phyloP scores from a whole-genome alignment of 2,329 filamentous ascomycete species.

The Xenoacremonium recifei region DNA sequence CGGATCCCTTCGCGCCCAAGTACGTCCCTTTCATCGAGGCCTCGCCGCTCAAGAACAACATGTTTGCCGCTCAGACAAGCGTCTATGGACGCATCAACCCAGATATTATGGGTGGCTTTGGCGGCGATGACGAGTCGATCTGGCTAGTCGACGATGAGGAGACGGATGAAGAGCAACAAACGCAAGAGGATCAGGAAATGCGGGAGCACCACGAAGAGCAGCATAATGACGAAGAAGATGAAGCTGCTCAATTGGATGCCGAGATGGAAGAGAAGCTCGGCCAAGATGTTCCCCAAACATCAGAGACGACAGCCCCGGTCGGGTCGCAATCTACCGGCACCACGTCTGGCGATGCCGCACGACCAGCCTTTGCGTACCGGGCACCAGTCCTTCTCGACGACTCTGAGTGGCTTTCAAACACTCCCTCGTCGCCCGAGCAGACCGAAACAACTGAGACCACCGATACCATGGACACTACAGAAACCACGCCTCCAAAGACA shows the following conservation, averaged over 20 bases:
- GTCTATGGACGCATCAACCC: constrained; percentile 31
- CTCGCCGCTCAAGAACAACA: constrained; percentile 24
- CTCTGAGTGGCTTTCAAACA: constrained; percentile 12
- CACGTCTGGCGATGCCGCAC: constrained; percentile 6
- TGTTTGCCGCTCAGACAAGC: constrained; percentile 21
- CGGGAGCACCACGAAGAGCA: not conserved
- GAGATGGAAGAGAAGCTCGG: not conserved
- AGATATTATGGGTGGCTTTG: constrained; percentile 30
- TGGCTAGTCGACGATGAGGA: constrained; percentile 30
- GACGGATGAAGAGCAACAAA: constrained; percentile 14
- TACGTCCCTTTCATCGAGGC: constrained; percentile 24
- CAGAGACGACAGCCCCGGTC: constrained; percentile 5
- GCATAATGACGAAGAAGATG: constrained; percentile 2
- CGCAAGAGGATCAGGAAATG: not conserved
- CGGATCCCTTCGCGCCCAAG: constrained; percentile 12
- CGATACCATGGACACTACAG: not conserved
- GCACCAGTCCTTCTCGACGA: constrained; percentile 20
- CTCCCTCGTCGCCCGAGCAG: not conserved
- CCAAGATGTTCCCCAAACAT: constrained; percentile 15
- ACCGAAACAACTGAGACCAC: constrained; percentile 3
- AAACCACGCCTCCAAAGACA: constrained; percentile 1
- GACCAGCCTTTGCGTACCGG: constrained; percentile 16
- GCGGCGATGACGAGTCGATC: constrained; percentile 28
- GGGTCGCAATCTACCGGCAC: constrained; percentile 12
- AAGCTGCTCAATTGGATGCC: constrained; percentile 2